phyloP scores from a whole-genome alignment of 2,329 filamentous ascomycete genomes.

The Colletotrichum sp. region DNA sequence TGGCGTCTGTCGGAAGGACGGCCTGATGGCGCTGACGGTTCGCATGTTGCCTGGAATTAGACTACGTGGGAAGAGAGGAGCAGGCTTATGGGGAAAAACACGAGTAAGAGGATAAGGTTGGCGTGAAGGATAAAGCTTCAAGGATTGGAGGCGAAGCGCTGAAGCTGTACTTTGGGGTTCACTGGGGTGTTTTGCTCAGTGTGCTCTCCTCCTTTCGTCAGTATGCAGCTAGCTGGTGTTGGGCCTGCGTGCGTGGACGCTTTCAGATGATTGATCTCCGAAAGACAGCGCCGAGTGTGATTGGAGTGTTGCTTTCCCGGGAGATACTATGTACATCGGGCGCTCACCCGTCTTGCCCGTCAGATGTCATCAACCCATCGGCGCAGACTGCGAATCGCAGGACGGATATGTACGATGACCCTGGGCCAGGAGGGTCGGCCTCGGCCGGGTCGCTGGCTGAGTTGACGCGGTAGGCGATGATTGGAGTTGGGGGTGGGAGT shows the following conservation, averaged over 20 bases:
- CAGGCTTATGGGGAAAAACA: not conserved
- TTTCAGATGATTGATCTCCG: not conserved
- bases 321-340: not conserved
- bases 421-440: not conserved
- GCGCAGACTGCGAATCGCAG: not conserved
- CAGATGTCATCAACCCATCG: not conserved
- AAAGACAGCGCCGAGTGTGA: not conserved
- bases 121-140: not conserved
- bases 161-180: not conserved
- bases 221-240: not conserved
- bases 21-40: not conserved
- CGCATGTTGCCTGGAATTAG: not conserved
- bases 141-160: not conserved
- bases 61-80: not conserved
- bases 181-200: not conserved
- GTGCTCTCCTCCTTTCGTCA: not conserved
- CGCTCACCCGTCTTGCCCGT: not conserved
- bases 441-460: not conserved
- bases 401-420: constrained; percentile 9
- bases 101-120: not conserved
- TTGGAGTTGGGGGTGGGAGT: not conserved
- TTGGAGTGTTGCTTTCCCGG: not conserved
- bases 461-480: constrained; percentile 15
- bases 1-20: not conserved
- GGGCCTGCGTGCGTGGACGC: not conserved